phyloP scores from a whole-genome alignment of 768 basidiomycete species.

The Lactarius hatsudake region DNA sequence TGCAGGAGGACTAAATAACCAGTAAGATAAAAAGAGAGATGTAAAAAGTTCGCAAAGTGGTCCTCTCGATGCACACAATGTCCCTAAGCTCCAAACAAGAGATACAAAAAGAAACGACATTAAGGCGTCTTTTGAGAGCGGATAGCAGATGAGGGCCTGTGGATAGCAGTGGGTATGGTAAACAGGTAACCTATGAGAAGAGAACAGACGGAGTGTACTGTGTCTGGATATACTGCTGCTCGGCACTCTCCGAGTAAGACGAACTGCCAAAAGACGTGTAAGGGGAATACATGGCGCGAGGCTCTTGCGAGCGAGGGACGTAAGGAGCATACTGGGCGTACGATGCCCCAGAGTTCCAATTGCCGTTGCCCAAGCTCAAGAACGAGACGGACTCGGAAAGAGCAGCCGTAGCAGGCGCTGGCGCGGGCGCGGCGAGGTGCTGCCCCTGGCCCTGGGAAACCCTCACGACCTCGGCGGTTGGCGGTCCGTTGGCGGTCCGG shows the following conservation, averaged over 20 bases:
- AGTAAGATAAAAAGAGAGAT: constrained; percentile 20
- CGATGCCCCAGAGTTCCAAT: constrained; percentile 18
- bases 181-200: constrained; percentile 19
- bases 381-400: constrained; percentile 31
- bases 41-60: constrained; percentile 6
- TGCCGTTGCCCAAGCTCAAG: constrained; percentile 9
- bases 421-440: constrained; percentile 29
- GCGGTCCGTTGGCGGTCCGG: constrained; percentile 44
- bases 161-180: constrained; percentile 16
- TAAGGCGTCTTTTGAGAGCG: constrained; percentile 14
- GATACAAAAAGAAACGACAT: constrained; percentile 17
- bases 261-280: constrained; percentile 17
- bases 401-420: constrained; percentile 23
- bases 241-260: constrained; percentile 9
- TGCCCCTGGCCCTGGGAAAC: constrained; percentile 35
- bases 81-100: constrained; percentile 24
- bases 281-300: constrained; percentile 7
- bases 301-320: constrained; percentile 17
- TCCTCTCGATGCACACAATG: constrained; percentile 21
- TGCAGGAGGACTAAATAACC: constrained; percentile 16
- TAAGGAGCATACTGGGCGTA: constrained; percentile 14
- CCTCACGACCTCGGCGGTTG: constrained; percentile 58
- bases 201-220: constrained; percentile 26
- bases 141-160: constrained; percentile 8
- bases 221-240: constrained; percentile 23